Base-by-base conservation (phyloP, 2,329 filamentous ascomycete genomes). In the Trichoderma harzianum region DNA sequence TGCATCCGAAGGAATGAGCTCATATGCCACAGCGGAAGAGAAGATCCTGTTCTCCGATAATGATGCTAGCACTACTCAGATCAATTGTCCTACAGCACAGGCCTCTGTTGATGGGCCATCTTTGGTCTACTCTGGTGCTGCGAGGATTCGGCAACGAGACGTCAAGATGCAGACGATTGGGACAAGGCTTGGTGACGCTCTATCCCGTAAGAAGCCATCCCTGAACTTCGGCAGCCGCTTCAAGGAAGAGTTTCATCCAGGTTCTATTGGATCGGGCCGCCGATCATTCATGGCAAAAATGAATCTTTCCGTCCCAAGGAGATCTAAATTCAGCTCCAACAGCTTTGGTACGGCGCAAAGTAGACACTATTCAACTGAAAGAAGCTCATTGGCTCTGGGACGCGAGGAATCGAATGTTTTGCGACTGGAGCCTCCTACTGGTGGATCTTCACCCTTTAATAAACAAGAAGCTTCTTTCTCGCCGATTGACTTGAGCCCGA, bases 181-280 rank as follows among this genome's bases (percentile, higher is more conserved):
- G 67, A 81, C 81, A 70, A 79, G 83, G n/a, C 84, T 86, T 66
- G 78, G 79, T 14, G 75, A 81, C n/a, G 76, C 78, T 6, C 71
- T 80, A 2, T 62, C 78, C 16, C 78, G 77, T 3, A 79, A 77
- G 32, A 79, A 79, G 43, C 76, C 75, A 3, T 76, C 76, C 2
- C 68, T 73, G n/a, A 78, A 76, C 12, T 71, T 82, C 1, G 74
- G 73, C 60, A 85, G 82, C 73, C 83, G 78, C 24, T 86, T 86
- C 74, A 78, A 75, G 11, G 84, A 86, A 72, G 79, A 84, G 6
- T 81, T 85, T 64, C 60, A 68, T 1, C 26, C 21, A 30, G 32
- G 24, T 39, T 67, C 43, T 24, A 11, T 26, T 7, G 62, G 57
- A 10, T 26, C 66, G 5, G 16, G 28, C 28, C 72, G 76, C 61